Evolutionary conservation across 331 rosid genomes (phyloP), one percentile per base, ranked within the genome.

Genomic region (Phaseolus coccineus): DNA sequence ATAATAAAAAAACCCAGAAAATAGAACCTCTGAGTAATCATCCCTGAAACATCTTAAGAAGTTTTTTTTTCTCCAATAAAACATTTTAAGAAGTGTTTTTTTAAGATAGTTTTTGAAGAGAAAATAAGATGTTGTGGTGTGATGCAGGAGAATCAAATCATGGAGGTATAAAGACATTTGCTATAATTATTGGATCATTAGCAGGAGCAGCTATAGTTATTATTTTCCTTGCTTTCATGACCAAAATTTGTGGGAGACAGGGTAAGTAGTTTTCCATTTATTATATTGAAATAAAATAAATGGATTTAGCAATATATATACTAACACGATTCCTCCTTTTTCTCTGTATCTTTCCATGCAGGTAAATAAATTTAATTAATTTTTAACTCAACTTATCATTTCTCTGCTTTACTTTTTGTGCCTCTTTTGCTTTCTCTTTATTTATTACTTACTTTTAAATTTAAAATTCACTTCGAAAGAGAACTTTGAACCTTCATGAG

Each of bases 161-260:
- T n/a, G 87, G 73, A 13, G 84, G 91, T 37, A 87, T 85, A 79
- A 90, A 85, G 87, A 90, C 87, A 84, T 92, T 92, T 79, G 96
- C 92, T 57, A 73, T 92, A 8, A 85, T 92, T 42, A 65, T 90
- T 71, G 97, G 97, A 48, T 78, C 86, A 79, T 77, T 92, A 76
- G 92, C 97, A 4, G 97, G 89, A 84, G 80, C 82, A 27, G 96
- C 97, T 14, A 78, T 92, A 22, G 84, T 92, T 33, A 76, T 92
- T 39, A 84, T 90, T 65, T 88, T 92, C 46, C 64, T 90, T 13
- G 81, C 91, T 25, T 92, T 92, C 86, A 5, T 90, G 3, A 85
- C 82, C 81, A 90, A 63, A 83, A 78, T 85, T 50, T 85, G 83
- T 7, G 83, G 67, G 27, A 30, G 30, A 28, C 73, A 77, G 64